Evolutionary conservation across 805 yeast species (phyloP).

Genomic region (Saccharomycopsis javanensis): DNA sequence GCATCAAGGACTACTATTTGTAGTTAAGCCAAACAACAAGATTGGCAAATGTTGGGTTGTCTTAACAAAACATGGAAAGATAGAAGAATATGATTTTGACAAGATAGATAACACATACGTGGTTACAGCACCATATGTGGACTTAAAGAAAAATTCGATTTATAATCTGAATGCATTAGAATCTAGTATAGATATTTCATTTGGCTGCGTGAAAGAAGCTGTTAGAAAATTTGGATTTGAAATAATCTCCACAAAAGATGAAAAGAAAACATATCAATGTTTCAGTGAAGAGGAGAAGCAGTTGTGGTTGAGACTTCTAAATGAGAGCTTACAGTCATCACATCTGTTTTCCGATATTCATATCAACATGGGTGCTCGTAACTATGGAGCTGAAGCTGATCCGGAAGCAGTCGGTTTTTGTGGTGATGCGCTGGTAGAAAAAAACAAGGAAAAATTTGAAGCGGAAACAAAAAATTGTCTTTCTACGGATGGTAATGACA

Average conservation of each 20-base stretch:
- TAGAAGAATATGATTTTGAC: background rate
- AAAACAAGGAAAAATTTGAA: background rate
- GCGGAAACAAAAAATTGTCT: background rate
- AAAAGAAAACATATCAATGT: constrained; percentile 67
- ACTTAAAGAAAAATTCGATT: background rate
- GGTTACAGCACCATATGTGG: background rate
- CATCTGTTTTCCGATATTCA: background rate
- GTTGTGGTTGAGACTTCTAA: constrained; percentile 58
- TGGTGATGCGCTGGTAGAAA: constrained; percentile 2
- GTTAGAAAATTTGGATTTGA: constrained; percentile 53
- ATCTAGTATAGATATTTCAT: constrained; percentile 58
- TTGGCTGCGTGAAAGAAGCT: constrained; percentile 41
- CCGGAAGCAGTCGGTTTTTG: background rate
- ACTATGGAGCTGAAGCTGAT: background rate
- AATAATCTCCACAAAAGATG: constrained; percentile 57
- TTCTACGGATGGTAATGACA: background rate
- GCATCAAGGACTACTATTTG: background rate
- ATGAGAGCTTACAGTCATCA: constrained; percentile 18
- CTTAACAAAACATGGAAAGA: background rate
- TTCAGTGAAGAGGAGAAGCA: constrained; percentile 55
- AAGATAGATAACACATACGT: background rate
- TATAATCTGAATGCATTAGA: background rate
- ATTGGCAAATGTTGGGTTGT: background rate
- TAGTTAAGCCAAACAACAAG: background rate
- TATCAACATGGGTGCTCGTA: background rate